Conservation (phyloP, 2,329 filamentous ascomycete species). For the Penicillium sp. region DNA sequence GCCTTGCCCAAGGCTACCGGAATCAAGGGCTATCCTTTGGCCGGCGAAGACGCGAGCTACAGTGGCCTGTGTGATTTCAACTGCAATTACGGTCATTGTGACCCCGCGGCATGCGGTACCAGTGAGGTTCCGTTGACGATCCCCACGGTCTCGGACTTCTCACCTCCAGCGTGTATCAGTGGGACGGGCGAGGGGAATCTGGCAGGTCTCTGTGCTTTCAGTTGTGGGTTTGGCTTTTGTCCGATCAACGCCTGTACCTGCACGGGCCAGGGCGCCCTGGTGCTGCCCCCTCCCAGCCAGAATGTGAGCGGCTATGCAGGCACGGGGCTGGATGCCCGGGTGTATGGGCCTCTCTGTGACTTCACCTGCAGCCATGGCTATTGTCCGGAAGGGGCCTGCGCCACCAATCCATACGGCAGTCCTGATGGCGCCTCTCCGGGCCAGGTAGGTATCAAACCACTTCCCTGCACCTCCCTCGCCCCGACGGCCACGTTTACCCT, state of each 20-base stretch:
- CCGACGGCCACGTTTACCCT: too few species aligned
- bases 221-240: background rate
- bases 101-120: background rate
- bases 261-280: background rate
- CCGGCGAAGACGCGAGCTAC: background rate
- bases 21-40: background rate
- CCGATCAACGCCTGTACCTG: background rate
- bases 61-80: background rate
- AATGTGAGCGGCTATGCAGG: background rate
- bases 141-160: background rate
- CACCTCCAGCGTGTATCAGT: background rate
- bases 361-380: too few species aligned
- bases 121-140: background rate
- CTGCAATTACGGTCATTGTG: background rate
- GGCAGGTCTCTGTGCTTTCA: background rate
- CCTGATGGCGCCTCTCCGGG: too few species aligned
- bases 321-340: too few species aligned
- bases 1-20: background rate
- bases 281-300: background rate
- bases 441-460: too few species aligned
- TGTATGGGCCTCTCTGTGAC: too few species aligned
- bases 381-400: too few species aligned
- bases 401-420: too few species aligned
- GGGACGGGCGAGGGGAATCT: background rate
- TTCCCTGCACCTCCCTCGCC: too few species aligned